A percentile compares a stretch with the other conserved stretches of the same genome.
Evolutionary conservation across 1,139 yeast species (phyloP).

Genomic region (Debaryomycetaceae sp.): DNA sequence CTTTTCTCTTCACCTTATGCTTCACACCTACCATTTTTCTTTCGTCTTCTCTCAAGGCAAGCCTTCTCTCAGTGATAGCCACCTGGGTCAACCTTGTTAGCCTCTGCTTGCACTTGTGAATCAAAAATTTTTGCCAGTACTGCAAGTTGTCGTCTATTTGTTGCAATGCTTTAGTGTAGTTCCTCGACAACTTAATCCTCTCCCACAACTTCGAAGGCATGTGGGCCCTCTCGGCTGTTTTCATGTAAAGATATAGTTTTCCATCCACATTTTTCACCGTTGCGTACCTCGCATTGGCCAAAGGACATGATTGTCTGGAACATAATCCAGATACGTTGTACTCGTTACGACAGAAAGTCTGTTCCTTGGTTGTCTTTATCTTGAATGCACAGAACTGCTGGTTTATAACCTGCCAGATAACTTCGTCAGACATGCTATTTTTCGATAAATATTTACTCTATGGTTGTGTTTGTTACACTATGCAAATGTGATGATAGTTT

Average conservation of each 20-base stretch:
- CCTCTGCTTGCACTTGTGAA: constrained; percentile 94
- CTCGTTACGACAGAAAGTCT: constrained; percentile 83
- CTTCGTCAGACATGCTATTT: constrained; percentile 49
- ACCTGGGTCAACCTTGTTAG: constrained; percentile 92
- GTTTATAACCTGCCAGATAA: constrained; percentile 89
- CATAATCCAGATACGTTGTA: constrained; percentile 91
- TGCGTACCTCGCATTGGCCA: constrained; percentile 94
- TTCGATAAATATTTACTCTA: neutral
- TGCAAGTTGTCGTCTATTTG: constrained; percentile 84
- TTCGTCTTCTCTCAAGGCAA: constrained; percentile 88
- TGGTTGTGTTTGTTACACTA: neutral
- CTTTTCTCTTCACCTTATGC: constrained; percentile 92
- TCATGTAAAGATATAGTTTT: constrained; percentile 84
- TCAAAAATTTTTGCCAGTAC: constrained; percentile 90
- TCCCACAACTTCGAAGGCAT: constrained; percentile 95
- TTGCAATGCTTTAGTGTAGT: constrained; percentile 79
- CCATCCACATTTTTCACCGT: constrained; percentile 91
- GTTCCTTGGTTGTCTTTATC: constrained; percentile 74
- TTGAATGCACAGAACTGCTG: constrained; percentile 89
- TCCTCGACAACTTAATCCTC: constrained; percentile 81
- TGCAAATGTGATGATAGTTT: neutral
- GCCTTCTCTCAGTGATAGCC: constrained; percentile 91
- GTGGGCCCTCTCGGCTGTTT: constrained; percentile 96
- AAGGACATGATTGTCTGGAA: constrained; percentile 88
- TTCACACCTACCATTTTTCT: constrained; percentile 89